Evolutionary conservation across 352 stramenopile genomes (phyloP), one percentile per base, ranked within the genome.

Genomic region (Blastocystis sp.): DNA sequence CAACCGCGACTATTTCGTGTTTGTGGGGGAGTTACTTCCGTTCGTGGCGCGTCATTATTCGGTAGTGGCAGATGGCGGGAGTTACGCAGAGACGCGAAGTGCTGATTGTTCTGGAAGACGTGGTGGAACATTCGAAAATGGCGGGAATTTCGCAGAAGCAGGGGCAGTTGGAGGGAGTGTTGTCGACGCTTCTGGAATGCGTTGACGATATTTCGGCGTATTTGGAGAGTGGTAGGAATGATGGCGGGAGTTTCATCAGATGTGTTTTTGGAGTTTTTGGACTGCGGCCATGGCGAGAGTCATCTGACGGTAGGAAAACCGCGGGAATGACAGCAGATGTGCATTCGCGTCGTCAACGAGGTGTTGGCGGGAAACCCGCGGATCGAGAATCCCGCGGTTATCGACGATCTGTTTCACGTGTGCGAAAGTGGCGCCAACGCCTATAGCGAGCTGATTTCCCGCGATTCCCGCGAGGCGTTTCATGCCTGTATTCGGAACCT

Each of bases 1-100:
- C 29, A 53, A 46, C 34, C 61, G 61, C 44, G 61, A 73, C 46
- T 73, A 73, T 73, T 73, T 73, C 44, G n/a, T 24, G 21, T 51
- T 53, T 51, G 29, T 73, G 6, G 6, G 61, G 4, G 18, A 73
- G 34, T 29, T 73, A n/a, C 61, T 73, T 51, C 61, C 61, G 38
- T 73, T 73, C 0, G 61, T 73, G 27, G 46, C 46, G 21, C 61
- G 8, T 11, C 18, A 73, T 24, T 73, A 73, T 18, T 36, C 61
- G n/a, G 61, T 73, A 51, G 27, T 6, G 18, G 29, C 3, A 14
- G 7, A 0, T 14, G 42, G 27, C 2, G 29, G n/a, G 0, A 7
- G 4, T 73, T 32, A 71, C 16, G 9, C n/a, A 73, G 61, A 73
- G 46, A 51, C 61, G 61, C 18, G 61, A 73, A 40, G 61, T 73